Evolutionary conservation across 495 filamentous ascomycete species (phyloP), one percentile per base, ranked within the genome.

Genomic region (Lophiostoma macrostomum): DNA sequence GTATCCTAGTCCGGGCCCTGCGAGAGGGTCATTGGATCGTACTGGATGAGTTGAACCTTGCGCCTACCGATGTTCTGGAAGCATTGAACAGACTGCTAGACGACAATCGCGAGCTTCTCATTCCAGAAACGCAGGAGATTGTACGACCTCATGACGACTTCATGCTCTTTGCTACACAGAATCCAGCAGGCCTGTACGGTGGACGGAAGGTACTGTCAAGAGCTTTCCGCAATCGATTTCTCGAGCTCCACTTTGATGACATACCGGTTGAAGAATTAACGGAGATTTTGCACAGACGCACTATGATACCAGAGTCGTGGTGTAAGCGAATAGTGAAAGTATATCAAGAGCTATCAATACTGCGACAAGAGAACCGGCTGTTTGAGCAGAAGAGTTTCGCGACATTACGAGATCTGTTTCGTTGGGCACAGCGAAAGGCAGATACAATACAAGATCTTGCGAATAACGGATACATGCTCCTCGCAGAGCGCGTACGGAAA

Each of bases 341-440:
- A 0, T 99, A 99, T 70, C 84, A 88, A 59, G 88, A 91, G 65
- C 78, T 99, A 16, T 93, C 93, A 5, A 72, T 86, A 7, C 72
- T 96, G 10, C 88, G 94, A 11, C 94, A 99, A 67, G 85, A 88
- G 16, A 88, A 82, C 61, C 75, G 94, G 20, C 71, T 97, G 0
- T 99, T 97, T 65, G 94, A 99, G 71, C 91, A 97, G 63, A 95
- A 94, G 67, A 90, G 90, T 62, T 99, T 99, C 69, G 94, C 94
- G 7, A 99, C 94, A 7, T 74, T 99, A 20, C 79, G 94, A 76
- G 94, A 99, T 70, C 80, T 99, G 3, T 99, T 99, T 61, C 78
- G 94, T 50, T 99, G 94, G 94, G 91, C 94, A n/a, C 73, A 90
- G 32, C 79, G 94, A 61, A 80, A 81, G 34, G 88, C 87, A 0